phyloP scores from a whole-genome alignment of 1,284 basidiomycete genomes.

The Sporisorium graminicola region DNA sequence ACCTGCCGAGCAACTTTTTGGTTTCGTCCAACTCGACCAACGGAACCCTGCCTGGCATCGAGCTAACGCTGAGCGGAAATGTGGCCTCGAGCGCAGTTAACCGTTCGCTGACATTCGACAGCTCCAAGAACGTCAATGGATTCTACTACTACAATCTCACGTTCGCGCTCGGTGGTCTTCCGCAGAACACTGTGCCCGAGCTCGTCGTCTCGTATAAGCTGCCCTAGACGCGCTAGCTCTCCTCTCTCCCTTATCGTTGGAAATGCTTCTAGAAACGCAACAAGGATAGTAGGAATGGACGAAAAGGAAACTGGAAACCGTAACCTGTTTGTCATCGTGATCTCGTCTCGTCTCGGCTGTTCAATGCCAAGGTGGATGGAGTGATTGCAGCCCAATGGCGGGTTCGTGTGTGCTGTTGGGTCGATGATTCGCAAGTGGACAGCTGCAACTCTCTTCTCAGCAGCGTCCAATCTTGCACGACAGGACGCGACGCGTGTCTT shows the following conservation, averaged over 20 bases:
- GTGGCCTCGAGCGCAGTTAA: slow-evolving; percentile 22
- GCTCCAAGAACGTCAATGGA: slow-evolving; percentile 28
- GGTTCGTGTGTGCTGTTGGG: not conserved
- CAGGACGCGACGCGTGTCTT: slow-evolving; percentile 33
- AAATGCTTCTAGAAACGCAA: too few species aligned
- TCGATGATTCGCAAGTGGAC: not conserved
- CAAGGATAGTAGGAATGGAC: not conserved
- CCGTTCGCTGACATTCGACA: slow-evolving; percentile 35
- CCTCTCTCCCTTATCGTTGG: too few species aligned
- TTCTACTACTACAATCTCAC: slow-evolving; percentile 47
- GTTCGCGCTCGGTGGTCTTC: slow-evolving; percentile 30
- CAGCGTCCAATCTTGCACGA: not conserved
- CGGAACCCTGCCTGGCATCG: slow-evolving; percentile 23
- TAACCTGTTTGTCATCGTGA: not conserved
- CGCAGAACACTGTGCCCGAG: slow-evolving; percentile 30
- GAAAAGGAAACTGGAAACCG: not conserved
- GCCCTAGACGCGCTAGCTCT: not conserved
- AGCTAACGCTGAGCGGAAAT: slow-evolving; percentile 23
- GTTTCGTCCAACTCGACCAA: slow-evolving; percentile 28
- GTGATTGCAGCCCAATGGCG: too few species aligned
- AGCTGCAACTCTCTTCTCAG: slow-evolving; percentile 2
- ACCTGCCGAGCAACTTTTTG: slow-evolving; percentile 32
- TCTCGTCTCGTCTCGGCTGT: too few species aligned
- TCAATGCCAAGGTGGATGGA: too few species aligned
- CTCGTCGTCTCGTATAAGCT: slow-evolving; percentile 35